Conservation (phyloP, 2,329 filamentous ascomycete genomes). For the Drechslerella stenobrocha region DNA sequence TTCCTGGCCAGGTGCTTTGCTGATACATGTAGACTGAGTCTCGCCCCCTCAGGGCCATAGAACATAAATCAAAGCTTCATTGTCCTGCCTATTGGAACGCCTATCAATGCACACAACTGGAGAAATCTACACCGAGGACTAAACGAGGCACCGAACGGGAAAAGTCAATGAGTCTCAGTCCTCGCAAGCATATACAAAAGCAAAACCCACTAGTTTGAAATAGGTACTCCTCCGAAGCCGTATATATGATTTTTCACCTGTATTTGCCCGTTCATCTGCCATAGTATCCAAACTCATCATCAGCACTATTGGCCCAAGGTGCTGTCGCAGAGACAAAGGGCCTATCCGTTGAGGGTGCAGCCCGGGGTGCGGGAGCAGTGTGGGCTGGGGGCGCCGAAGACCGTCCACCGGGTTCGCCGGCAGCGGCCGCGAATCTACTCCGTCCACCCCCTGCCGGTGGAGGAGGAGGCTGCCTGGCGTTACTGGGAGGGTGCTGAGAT, state of each 20-base stretch:
- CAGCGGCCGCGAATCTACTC: constrained; percentile 33
- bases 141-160: not conserved
- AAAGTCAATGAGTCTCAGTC: not conserved
- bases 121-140: constrained; percentile 22
- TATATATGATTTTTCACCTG: not conserved
- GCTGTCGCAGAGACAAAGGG: constrained; percentile 39
- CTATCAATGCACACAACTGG: constrained; percentile 27
- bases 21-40: too few relatives aligned
- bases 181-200: not conserved
- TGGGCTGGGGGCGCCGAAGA: constrained; percentile 4
- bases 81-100: constrained; percentile 16
- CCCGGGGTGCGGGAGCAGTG: not conserved
- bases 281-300: constrained; percentile 31
- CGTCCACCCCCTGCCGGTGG: constrained; percentile 10
- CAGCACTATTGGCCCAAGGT: constrained; percentile 30
- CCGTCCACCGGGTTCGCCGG: constrained; percentile 21
- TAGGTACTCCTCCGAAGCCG: not conserved
- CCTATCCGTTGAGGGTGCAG: constrained; percentile 14
- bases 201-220: not conserved
- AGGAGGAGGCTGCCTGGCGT: constrained; percentile 1
- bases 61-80: constrained; percentile 1
- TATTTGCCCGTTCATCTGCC: constrained; percentile 13
- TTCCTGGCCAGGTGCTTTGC: too few relatives aligned
- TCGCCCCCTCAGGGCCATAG: too few relatives aligned
- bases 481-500: not conserved